phyloP scores from a whole-genome alignment of 2,329 filamentous ascomycete species.

The Hymenoscyphus fructigenus region DNA sequence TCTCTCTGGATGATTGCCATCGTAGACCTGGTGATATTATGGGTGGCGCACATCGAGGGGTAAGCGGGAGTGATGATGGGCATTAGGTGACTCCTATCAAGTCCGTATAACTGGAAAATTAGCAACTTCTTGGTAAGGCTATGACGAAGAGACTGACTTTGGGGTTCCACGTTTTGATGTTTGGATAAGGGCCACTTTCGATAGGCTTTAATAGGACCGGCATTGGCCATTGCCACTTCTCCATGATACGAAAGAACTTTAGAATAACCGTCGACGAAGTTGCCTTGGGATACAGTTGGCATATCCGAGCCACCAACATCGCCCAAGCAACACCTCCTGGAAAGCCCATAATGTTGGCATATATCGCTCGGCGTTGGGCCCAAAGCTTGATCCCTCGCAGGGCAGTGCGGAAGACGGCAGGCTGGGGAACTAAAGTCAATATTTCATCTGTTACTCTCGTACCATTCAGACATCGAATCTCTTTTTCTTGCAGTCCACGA shows the following conservation, averaged over 20 bases:
- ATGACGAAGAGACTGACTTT: constrained; percentile 53
- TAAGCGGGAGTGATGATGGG: constrained; percentile 97
- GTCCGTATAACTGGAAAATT: constrained; percentile 25
- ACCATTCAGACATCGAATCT: constrained; percentile 88
- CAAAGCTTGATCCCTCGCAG: constrained; percentile 93
- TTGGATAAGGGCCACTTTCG: constrained; percentile 70
- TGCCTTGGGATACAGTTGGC: constrained; percentile 92
- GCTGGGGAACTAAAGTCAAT: constrained; percentile 81
- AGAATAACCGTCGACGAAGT: constrained; percentile 83
- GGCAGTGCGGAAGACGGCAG: constrained; percentile 85
- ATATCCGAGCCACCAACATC: constrained; percentile 93
- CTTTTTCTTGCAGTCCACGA: constrained; percentile 80
- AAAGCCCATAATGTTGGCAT: constrained; percentile 94
- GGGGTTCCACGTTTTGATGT: constrained; percentile 92
- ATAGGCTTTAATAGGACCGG: constrained; percentile 90
- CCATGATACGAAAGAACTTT: constrained; percentile 93
- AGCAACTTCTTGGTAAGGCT: constrained; percentile 23
- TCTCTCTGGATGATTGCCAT: constrained; percentile 82
- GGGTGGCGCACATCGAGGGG: constrained; percentile 95
- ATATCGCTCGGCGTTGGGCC: constrained; percentile 89
- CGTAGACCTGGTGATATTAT: constrained; percentile 87
- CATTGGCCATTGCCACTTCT: constrained; percentile 88
- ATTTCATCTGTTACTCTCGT: constrained; percentile 95
- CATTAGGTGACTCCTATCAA: constrained; percentile 86
- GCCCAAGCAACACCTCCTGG: constrained; percentile 97